These are phyloP conservation scores for Candida krabiensis DNA, from an alignment of 805 yeast genomes.

Conservation along the genomic window DNA sequence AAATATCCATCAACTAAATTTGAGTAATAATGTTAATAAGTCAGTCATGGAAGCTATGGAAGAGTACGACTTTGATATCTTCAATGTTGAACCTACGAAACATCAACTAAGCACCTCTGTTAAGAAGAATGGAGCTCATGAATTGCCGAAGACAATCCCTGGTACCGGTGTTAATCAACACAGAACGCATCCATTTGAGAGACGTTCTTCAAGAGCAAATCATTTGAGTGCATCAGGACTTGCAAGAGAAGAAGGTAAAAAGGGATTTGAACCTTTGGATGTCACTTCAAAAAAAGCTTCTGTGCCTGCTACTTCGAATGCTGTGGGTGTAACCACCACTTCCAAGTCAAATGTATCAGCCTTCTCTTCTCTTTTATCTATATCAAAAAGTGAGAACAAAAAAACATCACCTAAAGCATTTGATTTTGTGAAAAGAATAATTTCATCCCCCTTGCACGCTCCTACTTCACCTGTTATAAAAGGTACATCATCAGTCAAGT, in stretches of 20 bases:
- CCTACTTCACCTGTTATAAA: slow-evolving; percentile 21
- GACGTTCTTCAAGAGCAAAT: background rate
- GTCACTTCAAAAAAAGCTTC: slow-evolving; percentile 24
- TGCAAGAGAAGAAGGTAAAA: background rate
- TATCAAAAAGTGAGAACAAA: slow-evolving; percentile 28
- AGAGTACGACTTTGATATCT: slow-evolving; percentile 61
- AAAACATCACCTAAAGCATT: slow-evolving; percentile 26
- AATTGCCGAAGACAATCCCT: background rate
- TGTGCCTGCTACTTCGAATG: slow-evolving; percentile 34
- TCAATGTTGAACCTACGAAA: slow-evolving; percentile 25
- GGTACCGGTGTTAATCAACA: background rate
- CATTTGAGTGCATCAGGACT: too few relatives aligned
- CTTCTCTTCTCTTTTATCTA: slow-evolving; percentile 36
- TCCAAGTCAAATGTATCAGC: slow-evolving; percentile 39
- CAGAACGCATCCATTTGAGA: background rate
- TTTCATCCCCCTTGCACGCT: slow-evolving; percentile 29
- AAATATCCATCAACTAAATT: slow-evolving; percentile 58
- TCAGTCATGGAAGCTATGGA: slow-evolving; percentile 64
- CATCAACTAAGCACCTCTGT: background rate
- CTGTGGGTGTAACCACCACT: slow-evolving; percentile 35
- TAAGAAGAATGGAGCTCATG: background rate
- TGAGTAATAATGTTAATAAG: slow-evolving; percentile 27
- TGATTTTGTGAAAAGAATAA: slow-evolving; percentile 33
- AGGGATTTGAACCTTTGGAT: slow-evolving; percentile 24
- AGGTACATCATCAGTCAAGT: slow-evolving; percentile 8